These are phyloP conservation scores for Fraxinus cuspidata DNA, from an alignment of 257 asterid species.

Conservation along the genomic window DNA sequence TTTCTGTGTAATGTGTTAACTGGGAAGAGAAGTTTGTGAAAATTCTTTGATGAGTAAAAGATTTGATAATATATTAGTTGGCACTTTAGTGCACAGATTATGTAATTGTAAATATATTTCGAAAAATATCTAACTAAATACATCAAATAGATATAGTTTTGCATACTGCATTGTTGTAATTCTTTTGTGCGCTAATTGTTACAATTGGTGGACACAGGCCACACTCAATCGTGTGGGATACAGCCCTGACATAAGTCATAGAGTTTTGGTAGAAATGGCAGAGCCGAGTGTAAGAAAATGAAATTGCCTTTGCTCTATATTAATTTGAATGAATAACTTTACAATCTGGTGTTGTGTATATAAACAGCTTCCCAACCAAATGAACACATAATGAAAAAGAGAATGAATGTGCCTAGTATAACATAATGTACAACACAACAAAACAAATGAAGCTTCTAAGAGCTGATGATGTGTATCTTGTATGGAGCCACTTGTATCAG, in stretches of 20 bases:
- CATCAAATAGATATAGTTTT: not conserved
- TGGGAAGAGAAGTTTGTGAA: not conserved
- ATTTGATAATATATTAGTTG: not conserved
- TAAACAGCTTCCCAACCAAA: too few relatives aligned
- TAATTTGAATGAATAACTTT: too few relatives aligned
- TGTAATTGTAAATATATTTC: not conserved
- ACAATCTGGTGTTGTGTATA: too few relatives aligned
- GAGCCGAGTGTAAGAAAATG: too few relatives aligned
- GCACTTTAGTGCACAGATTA: not conserved
- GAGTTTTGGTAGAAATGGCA: constrained; percentile 96
- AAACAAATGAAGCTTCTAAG: too few relatives aligned
- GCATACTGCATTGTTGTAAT: not conserved
- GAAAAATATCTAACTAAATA: not conserved
- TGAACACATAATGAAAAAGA: too few relatives aligned
- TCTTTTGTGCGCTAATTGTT: not conserved
- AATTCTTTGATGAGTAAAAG: not conserved
- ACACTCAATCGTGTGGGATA: constrained; percentile 93
- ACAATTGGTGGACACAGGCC: constrained; percentile 56
- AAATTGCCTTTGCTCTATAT: too few relatives aligned
- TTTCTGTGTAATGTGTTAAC: not conserved
- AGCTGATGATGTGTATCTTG: too few relatives aligned
- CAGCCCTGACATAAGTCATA: constrained; percentile 89
- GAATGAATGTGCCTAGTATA: too few relatives aligned
- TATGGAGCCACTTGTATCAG: too few relatives aligned
- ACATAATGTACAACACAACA: too few relatives aligned